Conservation (phyloP, 176 grass and related monocot species). For the Oryza australiensis region DNA sequence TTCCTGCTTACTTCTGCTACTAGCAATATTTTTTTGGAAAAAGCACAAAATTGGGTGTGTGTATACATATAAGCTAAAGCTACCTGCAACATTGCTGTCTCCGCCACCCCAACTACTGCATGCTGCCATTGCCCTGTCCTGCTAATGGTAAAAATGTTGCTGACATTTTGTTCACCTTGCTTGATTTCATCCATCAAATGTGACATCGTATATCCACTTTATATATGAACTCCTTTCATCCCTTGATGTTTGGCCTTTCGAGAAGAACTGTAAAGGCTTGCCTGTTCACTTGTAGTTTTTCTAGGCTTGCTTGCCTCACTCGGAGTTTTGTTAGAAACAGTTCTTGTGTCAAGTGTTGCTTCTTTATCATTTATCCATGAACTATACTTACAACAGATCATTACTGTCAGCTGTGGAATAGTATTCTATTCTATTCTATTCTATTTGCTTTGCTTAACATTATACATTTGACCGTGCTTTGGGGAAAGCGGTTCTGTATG, state of each 20-base stretch:
- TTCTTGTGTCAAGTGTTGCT: neutral
- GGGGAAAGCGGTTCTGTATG: constrained; percentile 97
- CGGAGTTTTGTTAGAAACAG: constrained; percentile 26
- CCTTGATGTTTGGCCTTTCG: neutral
- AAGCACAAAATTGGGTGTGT: too few species aligned
- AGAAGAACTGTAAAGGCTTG: constrained; percentile 2
- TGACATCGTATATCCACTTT: constrained; percentile 4
- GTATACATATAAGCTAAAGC: neutral
- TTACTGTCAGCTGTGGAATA: neutral
- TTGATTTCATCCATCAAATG: constrained; percentile 15
- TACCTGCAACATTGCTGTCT: neutral
- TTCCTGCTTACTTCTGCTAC: neutral
- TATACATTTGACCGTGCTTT: constrained; percentile 95
- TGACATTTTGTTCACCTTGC: neutral
- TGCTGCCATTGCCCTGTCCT: neutral
- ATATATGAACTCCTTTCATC: neutral
- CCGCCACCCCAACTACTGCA: too few species aligned
- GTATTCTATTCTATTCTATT: neutral
- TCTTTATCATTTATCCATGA: constrained; percentile 26
- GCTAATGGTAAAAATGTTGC: neutral
- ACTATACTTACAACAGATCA: neutral
- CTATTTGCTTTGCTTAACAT: constrained; percentile 61
- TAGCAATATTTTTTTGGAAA: too few species aligned
- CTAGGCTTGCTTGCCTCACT: neutral
- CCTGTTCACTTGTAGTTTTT: constrained; percentile 20